Evolutionary conservation across 495 filamentous ascomycete species (phyloP).

Genomic region (Annulohypoxylon bovei): DNA sequence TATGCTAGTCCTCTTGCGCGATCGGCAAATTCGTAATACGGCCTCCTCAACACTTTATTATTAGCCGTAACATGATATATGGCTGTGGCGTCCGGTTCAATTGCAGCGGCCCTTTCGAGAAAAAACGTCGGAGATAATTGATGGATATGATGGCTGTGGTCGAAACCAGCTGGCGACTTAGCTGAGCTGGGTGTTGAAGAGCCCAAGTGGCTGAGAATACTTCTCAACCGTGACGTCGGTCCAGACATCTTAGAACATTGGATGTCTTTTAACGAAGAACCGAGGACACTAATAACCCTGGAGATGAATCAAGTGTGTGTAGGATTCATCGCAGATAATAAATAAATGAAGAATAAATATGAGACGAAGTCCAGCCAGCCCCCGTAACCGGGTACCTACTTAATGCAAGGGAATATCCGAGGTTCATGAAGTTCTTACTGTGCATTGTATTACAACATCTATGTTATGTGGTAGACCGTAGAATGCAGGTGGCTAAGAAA

Average conservation of each 20-base stretch:
- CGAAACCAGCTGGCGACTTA: conserved; percentile 48
- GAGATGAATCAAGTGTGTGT: too few relatives aligned
- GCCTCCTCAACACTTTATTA: conserved; percentile 71
- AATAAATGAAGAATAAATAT: not conserved
- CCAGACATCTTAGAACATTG: conserved; percentile 52
- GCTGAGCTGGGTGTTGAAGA: conserved; percentile 39
- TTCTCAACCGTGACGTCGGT: conserved; percentile 59
- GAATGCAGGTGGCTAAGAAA: not conserved
- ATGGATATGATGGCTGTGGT: conserved; percentile 74
- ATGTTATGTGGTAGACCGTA: too few relatives aligned
- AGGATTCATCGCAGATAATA: not conserved
- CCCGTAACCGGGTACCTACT: too few relatives aligned
- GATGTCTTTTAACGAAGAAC: not conserved
- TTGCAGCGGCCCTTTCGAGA: conserved; percentile 83
- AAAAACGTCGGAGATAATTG: conserved; percentile 90
- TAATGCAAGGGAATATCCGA: not conserved
- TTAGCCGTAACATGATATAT: conserved; percentile 90
- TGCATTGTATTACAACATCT: not conserved
- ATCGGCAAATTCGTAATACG: conserved; percentile 83
- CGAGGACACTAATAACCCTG: too few relatives aligned
- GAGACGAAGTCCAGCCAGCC: not conserved
- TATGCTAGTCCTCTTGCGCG: conserved; percentile 88
- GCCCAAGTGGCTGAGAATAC: conserved; percentile 71
- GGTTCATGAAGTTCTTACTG: not conserved
- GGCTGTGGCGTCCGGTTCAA: conserved; percentile 89